phyloP scores from a whole-genome alignment of 1,139 yeast species.

The Kodamaea sp. region DNA sequence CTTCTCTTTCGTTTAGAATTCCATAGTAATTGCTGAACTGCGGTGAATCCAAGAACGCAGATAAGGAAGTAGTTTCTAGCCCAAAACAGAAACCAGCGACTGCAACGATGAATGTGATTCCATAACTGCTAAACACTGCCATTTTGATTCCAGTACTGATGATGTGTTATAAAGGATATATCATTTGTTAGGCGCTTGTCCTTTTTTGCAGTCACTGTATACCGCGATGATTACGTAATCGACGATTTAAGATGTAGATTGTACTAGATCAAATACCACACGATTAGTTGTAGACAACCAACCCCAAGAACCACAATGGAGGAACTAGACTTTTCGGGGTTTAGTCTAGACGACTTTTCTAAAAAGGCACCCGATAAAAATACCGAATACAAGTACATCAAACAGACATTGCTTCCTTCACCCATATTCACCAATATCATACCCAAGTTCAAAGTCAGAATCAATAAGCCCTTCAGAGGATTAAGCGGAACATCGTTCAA shows the following conservation, averaged over 20 bases:
- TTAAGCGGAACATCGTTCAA: constrained; percentile 35
- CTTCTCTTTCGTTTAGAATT: constrained; percentile 24
- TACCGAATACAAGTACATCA: constrained; percentile 15
- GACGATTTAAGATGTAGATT: too few species aligned
- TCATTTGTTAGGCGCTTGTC: too few species aligned
- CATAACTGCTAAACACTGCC: too few species aligned
- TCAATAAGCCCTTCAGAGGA: constrained; percentile 36
- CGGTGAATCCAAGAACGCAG: constrained; percentile 23
- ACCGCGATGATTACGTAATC: too few species aligned
- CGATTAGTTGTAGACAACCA: too few species aligned
- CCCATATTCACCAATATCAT: constrained; percentile 37
- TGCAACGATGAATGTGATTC: constrained; percentile 18
- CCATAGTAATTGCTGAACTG: constrained; percentile 28
- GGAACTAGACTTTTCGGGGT: constrained; percentile 5
- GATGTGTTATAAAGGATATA: too few species aligned
- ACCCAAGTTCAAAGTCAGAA: constrained; percentile 34
- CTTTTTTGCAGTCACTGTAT: too few species aligned
- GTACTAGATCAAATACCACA: too few species aligned
- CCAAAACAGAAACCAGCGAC: constrained; percentile 36
- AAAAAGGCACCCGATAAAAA: not conserved
- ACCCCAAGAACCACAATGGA: too few species aligned
- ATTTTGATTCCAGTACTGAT: too few species aligned
- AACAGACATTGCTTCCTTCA: constrained; percentile 40
- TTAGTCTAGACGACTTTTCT: constrained; percentile 2
- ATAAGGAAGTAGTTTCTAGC: constrained; percentile 30